Conservation (phyloP, 2,329 filamentous ascomycete genomes). For the Ophiocordyceps robertsii region DNA sequence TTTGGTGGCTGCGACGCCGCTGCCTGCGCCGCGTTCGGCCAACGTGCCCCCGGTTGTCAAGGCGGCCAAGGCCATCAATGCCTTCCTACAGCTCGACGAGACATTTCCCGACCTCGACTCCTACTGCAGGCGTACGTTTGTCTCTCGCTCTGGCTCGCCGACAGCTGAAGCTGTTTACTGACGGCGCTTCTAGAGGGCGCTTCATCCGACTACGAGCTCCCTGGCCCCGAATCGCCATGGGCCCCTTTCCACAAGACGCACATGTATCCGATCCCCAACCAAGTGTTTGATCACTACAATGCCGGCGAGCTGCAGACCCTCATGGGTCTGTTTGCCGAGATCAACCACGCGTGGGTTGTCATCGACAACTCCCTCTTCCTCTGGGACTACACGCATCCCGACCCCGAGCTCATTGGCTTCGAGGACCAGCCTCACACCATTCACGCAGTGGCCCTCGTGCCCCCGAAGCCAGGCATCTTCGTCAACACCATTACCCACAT, state of each 20-base stretch:
- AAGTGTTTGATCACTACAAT: slow-evolving; percentile 88
- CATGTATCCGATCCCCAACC: slow-evolving; percentile 81
- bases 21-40: slow-evolving; percentile 31
- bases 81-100: slow-evolving; percentile 60
- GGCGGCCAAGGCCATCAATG: slow-evolving; percentile 73
- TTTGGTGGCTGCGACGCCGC: slow-evolving; percentile 16
- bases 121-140: slow-evolving; percentile 68
- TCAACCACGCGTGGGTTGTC: slow-evolving; percentile 89
- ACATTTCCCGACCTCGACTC: slow-evolving; percentile 81
- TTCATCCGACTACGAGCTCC: slow-evolving; percentile 83
- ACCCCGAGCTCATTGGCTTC: slow-evolving; percentile 81
- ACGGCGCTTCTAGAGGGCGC: slow-evolving; percentile 55
- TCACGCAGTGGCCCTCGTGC: slow-evolving; percentile 76
- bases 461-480: slow-evolving; percentile 79
- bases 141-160: neutral
- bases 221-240: slow-evolving; percentile 55
- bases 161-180: slow-evolving; percentile 8
- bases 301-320: slow-evolving; percentile 73
- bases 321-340: slow-evolving; percentile 89
- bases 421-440: slow-evolving; percentile 84
- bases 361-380: slow-evolving; percentile 94
- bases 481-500: slow-evolving; percentile 75
- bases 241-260: slow-evolving; percentile 79
- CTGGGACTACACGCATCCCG: slow-evolving; percentile 94
- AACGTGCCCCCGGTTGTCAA: slow-evolving; percentile 57